These are phyloP conservation scores for Candolleomyces eurysporus DNA, from an alignment of 768 basidiomycete species.

Conservation along the genomic window DNA sequence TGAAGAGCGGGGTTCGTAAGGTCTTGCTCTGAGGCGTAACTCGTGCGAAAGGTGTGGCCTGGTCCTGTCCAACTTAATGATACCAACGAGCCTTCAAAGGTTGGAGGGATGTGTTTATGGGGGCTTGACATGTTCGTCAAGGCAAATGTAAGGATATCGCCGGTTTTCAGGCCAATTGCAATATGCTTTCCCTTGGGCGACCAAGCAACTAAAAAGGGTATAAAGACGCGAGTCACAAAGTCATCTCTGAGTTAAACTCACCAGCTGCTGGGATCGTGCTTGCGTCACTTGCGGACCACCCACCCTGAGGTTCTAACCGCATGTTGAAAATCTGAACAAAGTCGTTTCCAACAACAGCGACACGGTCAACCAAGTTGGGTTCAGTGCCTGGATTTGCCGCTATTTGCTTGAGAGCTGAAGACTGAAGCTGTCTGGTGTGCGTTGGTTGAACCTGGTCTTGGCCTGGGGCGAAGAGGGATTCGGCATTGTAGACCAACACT, in stretches of 20 bases:
- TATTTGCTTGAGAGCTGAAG: slow-evolving; percentile 51
- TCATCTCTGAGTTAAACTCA: slow-evolving; percentile 30
- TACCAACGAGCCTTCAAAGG: slow-evolving; percentile 44
- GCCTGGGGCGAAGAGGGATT: slow-evolving; percentile 46
- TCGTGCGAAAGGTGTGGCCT: slow-evolving; percentile 64
- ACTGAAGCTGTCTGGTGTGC: slow-evolving; percentile 45
- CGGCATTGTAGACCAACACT: slow-evolving; percentile 58
- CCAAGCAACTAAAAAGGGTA: slow-evolving; percentile 60
- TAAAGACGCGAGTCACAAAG: slow-evolving; percentile 1
- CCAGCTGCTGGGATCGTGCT: slow-evolving; percentile 57
- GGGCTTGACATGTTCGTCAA: slow-evolving; percentile 50
- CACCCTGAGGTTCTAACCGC: slow-evolving; percentile 53
- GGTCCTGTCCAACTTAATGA: slow-evolving; percentile 68
- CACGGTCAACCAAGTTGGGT: slow-evolving; percentile 47
- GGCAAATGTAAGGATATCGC: slow-evolving; percentile 69
- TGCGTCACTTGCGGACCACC: slow-evolving; percentile 46
- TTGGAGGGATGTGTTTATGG: slow-evolving; percentile 63
- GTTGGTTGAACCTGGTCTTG: slow-evolving; percentile 43
- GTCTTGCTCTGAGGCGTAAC: slow-evolving; percentile 45
- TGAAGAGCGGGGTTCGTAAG: slow-evolving; percentile 38
- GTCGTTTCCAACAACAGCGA: slow-evolving; percentile 54
- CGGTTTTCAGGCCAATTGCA: slow-evolving; percentile 67
- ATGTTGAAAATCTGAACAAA: slow-evolving; percentile 62
- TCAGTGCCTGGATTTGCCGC: slow-evolving; percentile 63
- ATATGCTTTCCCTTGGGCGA: slow-evolving; percentile 86